Evolutionary conservation across 140 eudicot species (phyloP), one percentile per base, ranked within the genome.

Genomic region (Anethum foeniculum): DNA sequence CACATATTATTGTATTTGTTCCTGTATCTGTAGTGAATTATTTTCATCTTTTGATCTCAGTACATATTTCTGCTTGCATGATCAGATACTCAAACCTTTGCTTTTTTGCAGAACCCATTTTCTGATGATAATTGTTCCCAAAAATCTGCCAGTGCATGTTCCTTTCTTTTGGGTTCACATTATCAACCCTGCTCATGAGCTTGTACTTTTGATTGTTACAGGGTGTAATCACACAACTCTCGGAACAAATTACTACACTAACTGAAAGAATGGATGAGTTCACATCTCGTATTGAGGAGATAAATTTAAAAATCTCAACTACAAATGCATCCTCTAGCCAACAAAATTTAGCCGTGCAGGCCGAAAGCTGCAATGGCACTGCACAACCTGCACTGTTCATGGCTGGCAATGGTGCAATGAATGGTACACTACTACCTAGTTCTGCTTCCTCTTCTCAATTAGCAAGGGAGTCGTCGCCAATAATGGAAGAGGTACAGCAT

Each of bases 181-280:
- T 23, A 25, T n/a, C 21, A 74, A 74, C 1, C 34, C 18, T 41
- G 78, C 58, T 44, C 16, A 73, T 23, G 6, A 73, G 75, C 77
- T 48, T 68, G 34, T 23, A 62, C 76, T 39, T 80, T 54, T 16
- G 65, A 67, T 71, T 81, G 79, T 85, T 81, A 46, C 85, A 94
- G 99, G 99, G 97, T 43, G 86, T 86, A 51, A 85, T 92, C 49
- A 86, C 90, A 75, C 97, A 90, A 77, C 83, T 94, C 47, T 92
- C 97, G 6, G 99, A 94, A 82, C 99, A 94, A 84, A 90, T 94
- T 51, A 90, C 93, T 15, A 92, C 97, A 19, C 87, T 94, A 69
- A 94, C 89, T 36, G 99, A 94, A 86, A 88, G 99, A 73, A 92
- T 94, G 97, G 97, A 94, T 21, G 97, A 92, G 51, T 92, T 94